Evolutionary conservation across 2,329 filamentous ascomycete species (phyloP).

Genomic region (Tolypocladium guangdongense): DNA sequence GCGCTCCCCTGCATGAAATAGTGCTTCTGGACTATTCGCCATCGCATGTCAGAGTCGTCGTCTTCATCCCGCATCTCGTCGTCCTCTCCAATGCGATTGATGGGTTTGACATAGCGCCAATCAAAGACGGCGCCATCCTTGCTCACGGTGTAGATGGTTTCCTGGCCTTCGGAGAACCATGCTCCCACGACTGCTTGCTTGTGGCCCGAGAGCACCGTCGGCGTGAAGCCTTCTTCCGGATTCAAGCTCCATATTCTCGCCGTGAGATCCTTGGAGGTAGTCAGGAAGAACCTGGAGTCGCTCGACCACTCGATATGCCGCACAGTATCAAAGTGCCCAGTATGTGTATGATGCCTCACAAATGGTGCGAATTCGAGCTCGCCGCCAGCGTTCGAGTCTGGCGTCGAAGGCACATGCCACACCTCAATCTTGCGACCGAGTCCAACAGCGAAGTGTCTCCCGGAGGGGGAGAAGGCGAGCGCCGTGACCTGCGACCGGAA

Average conservation of each 20-base stretch:
- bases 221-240: slow-evolving; percentile 75
- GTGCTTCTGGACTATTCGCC: slow-evolving; percentile 83
- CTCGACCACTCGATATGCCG: slow-evolving; percentile 87
- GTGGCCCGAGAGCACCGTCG: slow-evolving; percentile 84
- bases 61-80: slow-evolving; percentile 50
- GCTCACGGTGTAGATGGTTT: slow-evolving; percentile 91
- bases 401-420: slow-evolving; percentile 90
- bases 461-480: slow-evolving; percentile 83
- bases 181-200: slow-evolving; percentile 83
- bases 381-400: slow-evolving; percentile 65
- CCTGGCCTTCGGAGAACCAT: slow-evolving; percentile 94
- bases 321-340: slow-evolving; percentile 80
- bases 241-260: slow-evolving; percentile 91
- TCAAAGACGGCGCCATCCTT: slow-evolving; percentile 94
- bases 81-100: slow-evolving; percentile 41
- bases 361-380: slow-evolving; percentile 94
- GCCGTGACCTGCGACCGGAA: slow-evolving; percentile 76
- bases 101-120: slow-evolving; percentile 71
- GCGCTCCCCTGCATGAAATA: slow-evolving; percentile 91
- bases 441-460: slow-evolving; percentile 80
- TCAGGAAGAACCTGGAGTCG: slow-evolving; percentile 92
- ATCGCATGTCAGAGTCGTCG: slow-evolving; percentile 58
- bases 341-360: slow-evolving; percentile 74
- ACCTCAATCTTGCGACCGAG: slow-evolving; percentile 83
- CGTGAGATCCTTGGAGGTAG: slow-evolving; percentile 82